Evolutionary conservation across 2,329 filamentous ascomycete genomes (phyloP), one percentile per base, ranked within the genome.

Genomic region (Fusarium secorum): DNA sequence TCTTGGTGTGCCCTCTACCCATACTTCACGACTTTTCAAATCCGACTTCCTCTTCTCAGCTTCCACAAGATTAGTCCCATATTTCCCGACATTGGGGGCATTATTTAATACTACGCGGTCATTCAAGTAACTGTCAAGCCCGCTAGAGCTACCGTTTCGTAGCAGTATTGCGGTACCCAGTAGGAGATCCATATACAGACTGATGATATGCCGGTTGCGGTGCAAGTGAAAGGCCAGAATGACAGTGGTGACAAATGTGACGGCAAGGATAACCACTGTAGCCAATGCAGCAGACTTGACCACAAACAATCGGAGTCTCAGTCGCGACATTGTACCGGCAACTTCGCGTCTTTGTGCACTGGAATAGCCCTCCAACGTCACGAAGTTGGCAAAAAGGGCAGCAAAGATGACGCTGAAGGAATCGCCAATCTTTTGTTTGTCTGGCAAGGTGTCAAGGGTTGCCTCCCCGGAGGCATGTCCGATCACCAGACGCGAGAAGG

Each of bases 31-130:
- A 6, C 8, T 14, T 6, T 35, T 51, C 0, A 26, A 0, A 24
- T 33, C 30, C 1, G 46, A 1, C n/a, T 35, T 18, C 6, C 0
- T 51, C 10, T 51, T 35, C 11, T 24, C 46, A 15, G 17, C 11
- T 35, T 35, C 7, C 13, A 51, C 22, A 0, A 35, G 17, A 35
- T 15, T 14, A 20, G 0, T 15, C 4, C 46, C 30, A 20, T 26
- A 1, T 5, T 17, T 4, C 0, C 30, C 9, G 0, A 6, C 2
- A 8, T 22, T 15, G 0, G 7, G 4, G 1, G 5, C 2, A 35
- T 15, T 35, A 6, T 2, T 20, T 4, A 4, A 8, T 0, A 24
- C 4, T 4, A 35, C 46, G 1, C 17, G 22, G 22, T 24, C 17
- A 1, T 20, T 13, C 17, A 30, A 36, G 5, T 57, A 57, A 8